These are phyloP conservation scores for Pontederia paniculata DNA, from an alignment of 176 grass and related monocot genomes.

Conservation along the genomic window DNA sequence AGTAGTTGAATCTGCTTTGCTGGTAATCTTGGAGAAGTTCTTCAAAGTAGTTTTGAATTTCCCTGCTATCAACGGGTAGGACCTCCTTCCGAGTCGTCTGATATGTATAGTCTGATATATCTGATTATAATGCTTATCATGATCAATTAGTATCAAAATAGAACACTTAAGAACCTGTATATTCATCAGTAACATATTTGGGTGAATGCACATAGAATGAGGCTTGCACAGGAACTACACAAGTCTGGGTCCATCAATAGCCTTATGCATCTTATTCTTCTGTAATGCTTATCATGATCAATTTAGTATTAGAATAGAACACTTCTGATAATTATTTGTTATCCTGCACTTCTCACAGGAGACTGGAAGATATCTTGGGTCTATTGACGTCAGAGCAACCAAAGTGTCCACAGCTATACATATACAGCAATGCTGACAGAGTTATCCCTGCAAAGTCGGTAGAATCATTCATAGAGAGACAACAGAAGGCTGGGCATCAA, in stretches of 20 bases:
- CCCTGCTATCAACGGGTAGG: constrained; percentile 54
- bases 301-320: too few species aligned
- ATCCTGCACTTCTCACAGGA: constrained; percentile 26
- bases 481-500: constrained; percentile 33
- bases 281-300: too few species aligned
- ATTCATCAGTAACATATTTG: too few species aligned
- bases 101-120: neutral
- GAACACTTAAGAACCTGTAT: too few species aligned
- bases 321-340: too few species aligned
- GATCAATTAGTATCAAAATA: too few species aligned
- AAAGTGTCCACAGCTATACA: constrained; percentile 67
- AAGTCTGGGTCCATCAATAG: too few species aligned
- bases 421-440: constrained; percentile 72
- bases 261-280: too few species aligned
- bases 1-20: constrained; percentile 41
- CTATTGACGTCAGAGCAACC: constrained; percentile 58
- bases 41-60: constrained; percentile 63
- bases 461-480: constrained; percentile 61
- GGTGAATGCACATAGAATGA: too few species aligned
- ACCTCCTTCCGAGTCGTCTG: neutral
- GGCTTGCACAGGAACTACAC: too few species aligned
- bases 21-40: constrained; percentile 55
- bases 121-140: neutral
- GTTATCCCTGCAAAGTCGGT: constrained; percentile 86
- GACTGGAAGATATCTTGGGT: constrained; percentile 52